Percentiles rank a stretch among this genome's conserved stretches.
These are phyloP conservation scores for Neostapfia colusana DNA, from an alignment of 176 grass and related monocot genomes.

Conservation along the genomic window DNA sequence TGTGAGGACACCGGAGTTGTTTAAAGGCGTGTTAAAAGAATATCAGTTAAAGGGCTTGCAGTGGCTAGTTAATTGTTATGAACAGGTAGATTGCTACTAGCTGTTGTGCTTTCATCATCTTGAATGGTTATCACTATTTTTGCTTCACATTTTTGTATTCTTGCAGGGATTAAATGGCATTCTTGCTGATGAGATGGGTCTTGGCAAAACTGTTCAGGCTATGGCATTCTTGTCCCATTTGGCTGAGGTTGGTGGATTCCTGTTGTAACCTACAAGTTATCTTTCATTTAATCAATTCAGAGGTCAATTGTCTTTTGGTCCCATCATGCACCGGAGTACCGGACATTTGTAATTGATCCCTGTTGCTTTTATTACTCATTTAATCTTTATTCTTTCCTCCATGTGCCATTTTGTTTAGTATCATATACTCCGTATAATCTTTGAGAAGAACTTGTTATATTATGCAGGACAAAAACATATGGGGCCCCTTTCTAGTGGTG, in stretches of 20 bases:
- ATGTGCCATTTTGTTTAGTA: neutral
- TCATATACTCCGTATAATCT: neutral
- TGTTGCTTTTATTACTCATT: neutral
- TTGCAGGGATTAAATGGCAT: constrained; percentile 96
- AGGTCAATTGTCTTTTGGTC: constrained; percentile 12
- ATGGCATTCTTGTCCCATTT: constrained; percentile 99
- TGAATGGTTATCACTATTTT: neutral
- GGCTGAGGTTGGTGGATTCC: constrained; percentile 78
- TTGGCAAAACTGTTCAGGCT: constrained; percentile 98
- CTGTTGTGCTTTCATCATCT: constrained; percentile 15
- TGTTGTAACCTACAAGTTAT: constrained; percentile 3
- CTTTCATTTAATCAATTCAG: constrained; percentile 21
- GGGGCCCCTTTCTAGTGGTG: constrained; percentile 98
- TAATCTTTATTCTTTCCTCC: constrained; percentile 8
- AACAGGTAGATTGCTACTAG: constrained; percentile 66
- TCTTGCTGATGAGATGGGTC: constrained; percentile 99
- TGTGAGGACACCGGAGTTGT: constrained; percentile 89
- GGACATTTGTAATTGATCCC: neutral
- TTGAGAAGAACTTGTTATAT: constrained; percentile 24
- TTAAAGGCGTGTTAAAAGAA: constrained; percentile 96
- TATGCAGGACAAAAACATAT: constrained; percentile 98
- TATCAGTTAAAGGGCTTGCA: constrained; percentile 98
- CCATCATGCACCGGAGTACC: neutral
- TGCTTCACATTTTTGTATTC: constrained; percentile 20
- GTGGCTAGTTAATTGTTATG: constrained; percentile 99